These are phyloP conservation scores for Peronospora farinosa DNA, from an alignment of 352 stramenopile genomes.

Conservation along the genomic window DNA sequence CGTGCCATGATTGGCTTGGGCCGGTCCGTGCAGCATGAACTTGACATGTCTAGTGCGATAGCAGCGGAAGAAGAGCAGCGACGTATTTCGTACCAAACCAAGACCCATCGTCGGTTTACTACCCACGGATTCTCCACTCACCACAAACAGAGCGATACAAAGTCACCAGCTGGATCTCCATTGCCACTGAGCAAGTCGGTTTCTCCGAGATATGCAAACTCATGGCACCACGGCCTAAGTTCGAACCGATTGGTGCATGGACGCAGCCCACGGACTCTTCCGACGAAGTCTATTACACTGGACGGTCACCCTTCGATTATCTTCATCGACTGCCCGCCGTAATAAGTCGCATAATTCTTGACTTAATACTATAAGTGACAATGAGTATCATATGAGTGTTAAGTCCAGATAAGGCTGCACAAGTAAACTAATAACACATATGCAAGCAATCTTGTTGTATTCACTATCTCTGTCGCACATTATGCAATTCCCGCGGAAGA, in stretches of 20 bases:
- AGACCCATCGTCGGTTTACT: slow-evolving; percentile 23
- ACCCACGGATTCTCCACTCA: slow-evolving; percentile 25
- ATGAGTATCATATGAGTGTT: slow-evolving; percentile 5
- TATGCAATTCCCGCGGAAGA: too few species aligned
- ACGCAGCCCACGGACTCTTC: slow-evolving; percentile 7
- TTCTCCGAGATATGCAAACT: slow-evolving; percentile 5
- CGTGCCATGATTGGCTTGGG: slow-evolving; percentile 11
- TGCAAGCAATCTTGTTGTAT: too few species aligned
- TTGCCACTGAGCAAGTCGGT: neutral
- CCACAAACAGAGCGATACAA: slow-evolving; percentile 11
- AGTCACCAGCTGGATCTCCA: slow-evolving; percentile 14
- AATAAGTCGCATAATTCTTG: slow-evolving; percentile 5
- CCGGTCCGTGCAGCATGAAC: slow-evolving; percentile 7
- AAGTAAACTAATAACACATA: slow-evolving; percentile 14
- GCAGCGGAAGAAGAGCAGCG: slow-evolving; percentile 17
- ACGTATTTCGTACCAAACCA: slow-evolving; percentile 22
- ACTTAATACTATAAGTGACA: slow-evolving; percentile 5
- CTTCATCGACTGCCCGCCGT: slow-evolving; percentile 33
- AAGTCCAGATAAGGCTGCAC: slow-evolving; percentile 9
- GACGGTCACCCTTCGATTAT: slow-evolving; percentile 32
- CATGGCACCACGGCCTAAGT: slow-evolving; percentile 8
- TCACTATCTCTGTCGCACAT: too few species aligned
- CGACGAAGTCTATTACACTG: slow-evolving; percentile 7
- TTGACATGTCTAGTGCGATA: slow-evolving; percentile 7
- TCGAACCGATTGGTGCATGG: slow-evolving; percentile 7